These are phyloP conservation scores for Termitomyces sp. DNA, from an alignment of 768 basidiomycete species.

Conservation along the genomic window DNA sequence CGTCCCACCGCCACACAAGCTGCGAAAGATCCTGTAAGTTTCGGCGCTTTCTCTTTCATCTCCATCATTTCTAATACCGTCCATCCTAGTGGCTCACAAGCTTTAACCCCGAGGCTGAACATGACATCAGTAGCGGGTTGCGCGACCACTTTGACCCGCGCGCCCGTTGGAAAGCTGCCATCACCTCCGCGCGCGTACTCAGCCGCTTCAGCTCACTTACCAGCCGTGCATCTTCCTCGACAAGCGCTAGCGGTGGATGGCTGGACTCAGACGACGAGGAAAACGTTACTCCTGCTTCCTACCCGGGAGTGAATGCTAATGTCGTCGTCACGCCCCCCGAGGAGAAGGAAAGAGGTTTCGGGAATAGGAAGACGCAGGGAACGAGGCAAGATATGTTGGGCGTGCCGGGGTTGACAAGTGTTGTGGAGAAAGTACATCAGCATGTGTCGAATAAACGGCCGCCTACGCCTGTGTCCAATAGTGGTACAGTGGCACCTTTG, in stretches of 20 bases:
- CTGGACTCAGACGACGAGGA: constrained; percentile 28
- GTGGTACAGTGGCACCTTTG: background rate
- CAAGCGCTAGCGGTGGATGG: constrained; percentile 28
- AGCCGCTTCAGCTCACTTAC: constrained; percentile 29
- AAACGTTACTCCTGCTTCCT: constrained; percentile 9
- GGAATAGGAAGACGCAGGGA: constrained; percentile 15
- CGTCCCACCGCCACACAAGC: constrained; percentile 78
- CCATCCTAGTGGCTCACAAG: constrained; percentile 66
- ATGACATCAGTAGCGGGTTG: constrained; percentile 70
- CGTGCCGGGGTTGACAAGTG: background rate
- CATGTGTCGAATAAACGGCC: background rate
- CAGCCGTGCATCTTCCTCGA: constrained; percentile 23
- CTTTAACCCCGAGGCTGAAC: constrained; percentile 60
- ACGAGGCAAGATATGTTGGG: constrained; percentile 6
- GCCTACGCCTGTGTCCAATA: background rate
- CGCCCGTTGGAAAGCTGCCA: constrained; percentile 71
- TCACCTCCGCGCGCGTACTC: constrained; percentile 45
- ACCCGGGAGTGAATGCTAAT: constrained; percentile 36
- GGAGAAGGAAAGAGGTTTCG: constrained; percentile 17
- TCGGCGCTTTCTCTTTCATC: background rate
- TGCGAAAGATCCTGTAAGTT: constrained; percentile 55
- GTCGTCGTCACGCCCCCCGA: constrained; percentile 33
- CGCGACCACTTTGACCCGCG: constrained; percentile 81
- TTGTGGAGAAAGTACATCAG: background rate
- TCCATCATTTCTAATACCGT: background rate